Base-by-base conservation (phyloP, 2,329 filamentous ascomycete genomes). In the Mariannaea sp. region DNA sequence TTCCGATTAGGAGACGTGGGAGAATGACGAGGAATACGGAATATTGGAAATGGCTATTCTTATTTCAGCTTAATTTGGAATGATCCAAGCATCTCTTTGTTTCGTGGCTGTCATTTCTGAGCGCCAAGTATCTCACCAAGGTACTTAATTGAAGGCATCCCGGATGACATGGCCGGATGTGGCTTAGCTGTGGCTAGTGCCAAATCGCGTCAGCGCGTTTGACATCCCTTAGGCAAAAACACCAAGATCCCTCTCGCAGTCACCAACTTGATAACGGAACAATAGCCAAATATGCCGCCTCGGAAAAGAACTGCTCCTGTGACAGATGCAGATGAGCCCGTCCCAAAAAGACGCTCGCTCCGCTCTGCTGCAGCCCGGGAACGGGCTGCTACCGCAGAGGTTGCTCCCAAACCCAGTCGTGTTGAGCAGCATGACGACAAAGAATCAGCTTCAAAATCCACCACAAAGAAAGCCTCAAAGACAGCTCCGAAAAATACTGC, bases 271-370 rank as follows among this genome's bases (percentile, higher is more conserved):
- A 14, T 24, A 13, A 12, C 26, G n/a, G 19, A 30, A 32, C 30
- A 27, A 6, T n/a, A 14, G 14, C 12, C n/a, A 39, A 30, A n/a
- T 19, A 61, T 65, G 63, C 57, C 63, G 0, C 54, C 61, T 12
- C 26, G 56, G 12, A 65, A 65, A 32, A 32, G 63, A 48, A 47
- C 12, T 35, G 40, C 27, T 4, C n/a, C 44, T 5, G 45, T 20
- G 3, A 16, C 40, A 24, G 45, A 40, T 4, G n/a, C 16, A 0
- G 44, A 59, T 0, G 39, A 60, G 9, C n/a, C 9, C 7, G 5
- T 16, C 0, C 54, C 59, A 0, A 65, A 64, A 30, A 22, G 63
- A 4, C 13, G 63, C 9, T 65, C 63, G 5, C 42, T 56, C 7
- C 54, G 63, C 9, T 49, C 51, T 8, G 45, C 51, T 12, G 5